Evolutionary conservation across 108 stramenopile species (phyloP).

Genomic region (Tribonema minus): DNA sequence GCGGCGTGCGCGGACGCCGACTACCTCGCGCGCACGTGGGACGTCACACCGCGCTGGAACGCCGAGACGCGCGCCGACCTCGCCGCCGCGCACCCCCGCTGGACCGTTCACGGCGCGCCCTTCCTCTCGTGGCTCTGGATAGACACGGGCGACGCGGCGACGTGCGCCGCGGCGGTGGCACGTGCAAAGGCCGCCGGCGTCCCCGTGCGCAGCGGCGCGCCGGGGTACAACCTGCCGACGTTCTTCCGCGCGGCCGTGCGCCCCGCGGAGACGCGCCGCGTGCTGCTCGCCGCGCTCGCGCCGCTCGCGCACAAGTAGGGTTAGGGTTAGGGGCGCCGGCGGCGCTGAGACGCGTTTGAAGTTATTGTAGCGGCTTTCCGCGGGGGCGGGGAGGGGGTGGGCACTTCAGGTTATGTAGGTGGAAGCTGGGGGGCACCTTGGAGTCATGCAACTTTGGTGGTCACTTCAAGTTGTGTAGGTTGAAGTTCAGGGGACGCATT

Average conservation of each 20-base stretch:
- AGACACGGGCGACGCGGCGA: constrained; percentile 20
- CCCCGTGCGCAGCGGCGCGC: constrained; percentile 34
- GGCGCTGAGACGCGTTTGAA: no score
- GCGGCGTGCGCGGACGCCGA: constrained; percentile 22
- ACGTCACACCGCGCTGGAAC: constrained; percentile 32
- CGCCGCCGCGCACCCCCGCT: constrained; percentile 14
- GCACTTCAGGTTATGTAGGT: no score
- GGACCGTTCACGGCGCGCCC: constrained; percentile 37
- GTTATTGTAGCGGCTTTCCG: no score
- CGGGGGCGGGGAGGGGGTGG: no score
- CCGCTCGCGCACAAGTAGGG: no score
- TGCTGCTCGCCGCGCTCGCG: not conserved
- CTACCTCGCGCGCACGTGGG: constrained; percentile 37
- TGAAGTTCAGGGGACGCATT: no score
- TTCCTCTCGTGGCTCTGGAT: constrained; percentile 47
- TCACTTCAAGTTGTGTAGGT: no score
- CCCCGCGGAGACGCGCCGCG: not conserved
- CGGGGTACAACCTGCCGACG: constrained; percentile 48
- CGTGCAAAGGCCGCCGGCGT: constrained; percentile 32
- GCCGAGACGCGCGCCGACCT: constrained; percentile 17
- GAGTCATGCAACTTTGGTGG: no score
- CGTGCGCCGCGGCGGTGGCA: constrained; percentile 3
- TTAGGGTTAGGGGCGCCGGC: no score
- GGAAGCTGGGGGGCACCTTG: no score
- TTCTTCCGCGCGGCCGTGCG: constrained; percentile 39